Evolutionary conservation across 805 yeast genomes (phyloP).

Genomic region (Pichia eremophila): DNA sequence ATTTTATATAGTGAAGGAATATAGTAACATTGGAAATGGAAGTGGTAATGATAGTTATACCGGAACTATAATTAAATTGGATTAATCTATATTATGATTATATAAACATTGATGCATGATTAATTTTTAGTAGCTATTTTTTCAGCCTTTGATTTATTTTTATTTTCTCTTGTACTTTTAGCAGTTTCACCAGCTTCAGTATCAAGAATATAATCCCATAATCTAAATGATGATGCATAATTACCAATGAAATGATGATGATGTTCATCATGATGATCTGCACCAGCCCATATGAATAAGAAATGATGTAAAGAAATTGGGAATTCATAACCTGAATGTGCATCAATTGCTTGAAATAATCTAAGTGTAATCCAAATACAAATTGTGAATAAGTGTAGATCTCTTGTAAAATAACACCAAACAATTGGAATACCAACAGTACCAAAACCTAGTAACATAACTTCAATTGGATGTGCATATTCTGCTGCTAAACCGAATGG

Average conservation of each 20-base stretch:
- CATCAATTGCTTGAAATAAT: slow-evolving; percentile 92
- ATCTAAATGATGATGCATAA: slow-evolving; percentile 89
- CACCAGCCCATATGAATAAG: slow-evolving; percentile 96
- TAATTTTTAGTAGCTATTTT: slow-evolving; percentile 1
- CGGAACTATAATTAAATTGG: too few relatives aligned
- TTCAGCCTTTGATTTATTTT: slow-evolving; percentile 49
- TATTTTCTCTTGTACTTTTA: slow-evolving; percentile 60
- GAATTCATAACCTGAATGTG: slow-evolving; percentile 97
- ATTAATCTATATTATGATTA: not conserved
- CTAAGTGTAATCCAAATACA: slow-evolving; percentile 81
- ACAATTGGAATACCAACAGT: slow-evolving; percentile 92
- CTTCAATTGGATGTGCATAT: slow-evolving; percentile 95
- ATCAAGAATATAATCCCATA: slow-evolving; percentile 84
- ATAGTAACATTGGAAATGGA: not conserved
- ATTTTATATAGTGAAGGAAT: not conserved
- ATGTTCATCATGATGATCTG: slow-evolving; percentile 96
- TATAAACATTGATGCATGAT: too few relatives aligned
- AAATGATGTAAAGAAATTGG: slow-evolving; percentile 93
- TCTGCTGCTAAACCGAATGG: slow-evolving; percentile 97
- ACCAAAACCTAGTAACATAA: slow-evolving; percentile 83
- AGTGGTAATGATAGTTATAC: not conserved
- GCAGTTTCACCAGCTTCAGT: slow-evolving; percentile 90
- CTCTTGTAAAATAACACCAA: slow-evolving; percentile 65
- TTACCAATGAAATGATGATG: slow-evolving; percentile 94
- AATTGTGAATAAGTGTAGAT: slow-evolving; percentile 83